Conservation (phyloP, 306 rosid species). For the Glycyrrhiza uralensis region DNA sequence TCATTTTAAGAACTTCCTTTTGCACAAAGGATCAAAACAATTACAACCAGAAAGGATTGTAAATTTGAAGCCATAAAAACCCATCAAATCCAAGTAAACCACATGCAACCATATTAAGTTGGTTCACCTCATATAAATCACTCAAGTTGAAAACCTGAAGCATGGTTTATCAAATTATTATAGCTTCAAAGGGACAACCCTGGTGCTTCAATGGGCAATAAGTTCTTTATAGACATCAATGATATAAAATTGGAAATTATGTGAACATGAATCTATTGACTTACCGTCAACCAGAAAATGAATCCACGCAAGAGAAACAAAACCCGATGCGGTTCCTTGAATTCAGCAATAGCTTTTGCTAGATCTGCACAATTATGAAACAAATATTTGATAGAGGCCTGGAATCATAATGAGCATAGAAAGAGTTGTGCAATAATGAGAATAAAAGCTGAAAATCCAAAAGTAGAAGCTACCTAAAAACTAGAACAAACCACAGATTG, state of each 20-base stretch:
- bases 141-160: too few species aligned
- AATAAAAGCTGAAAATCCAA: conserved; percentile 5
- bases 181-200: too few species aligned
- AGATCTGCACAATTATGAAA: conserved; percentile 52
- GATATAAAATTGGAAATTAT: background rate
- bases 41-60: background rate
- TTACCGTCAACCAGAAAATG: conserved; percentile 69
- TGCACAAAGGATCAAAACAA: background rate
- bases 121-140: too few species aligned
- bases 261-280: conserved; percentile 22
- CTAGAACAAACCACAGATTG: conserved; percentile 12
- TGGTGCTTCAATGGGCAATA: conserved; percentile 1
- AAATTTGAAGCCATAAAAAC: too few species aligned
- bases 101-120: background rate
- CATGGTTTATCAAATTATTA: too few species aligned
- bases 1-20: background rate
- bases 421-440: background rate
- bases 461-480: background rate
- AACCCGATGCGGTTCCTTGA: conserved; percentile 35
- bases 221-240: background rate
- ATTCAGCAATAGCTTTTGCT: conserved; percentile 21
- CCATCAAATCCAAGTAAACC: conserved; percentile 3
- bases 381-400: background rate
- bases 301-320: conserved; percentile 77
- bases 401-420: conserved; percentile 3